Percentiles rank a stretch among this genome's conserved stretches.
phyloP scores from a whole-genome alignment of 164 flowering plant genomes.

The Paratinospora sagittata region DNA sequence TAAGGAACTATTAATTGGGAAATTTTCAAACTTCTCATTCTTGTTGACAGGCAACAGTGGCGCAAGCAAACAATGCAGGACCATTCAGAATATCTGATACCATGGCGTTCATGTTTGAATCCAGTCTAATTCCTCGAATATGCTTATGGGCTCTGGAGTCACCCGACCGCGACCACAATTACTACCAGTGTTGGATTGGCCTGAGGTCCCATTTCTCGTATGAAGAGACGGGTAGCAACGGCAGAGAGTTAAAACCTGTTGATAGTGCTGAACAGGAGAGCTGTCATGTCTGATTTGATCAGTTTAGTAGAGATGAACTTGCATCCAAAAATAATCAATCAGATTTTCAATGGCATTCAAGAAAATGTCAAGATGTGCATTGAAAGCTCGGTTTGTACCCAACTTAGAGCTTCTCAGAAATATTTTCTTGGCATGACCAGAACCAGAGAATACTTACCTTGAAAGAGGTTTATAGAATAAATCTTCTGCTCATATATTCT shows the following conservation, averaged over 20 bases:
- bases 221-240: conserved; percentile 14
- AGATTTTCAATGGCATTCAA: neutral
- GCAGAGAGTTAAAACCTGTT: neutral
- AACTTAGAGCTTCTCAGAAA: neutral
- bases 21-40: neutral
- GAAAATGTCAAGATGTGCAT: neutral
- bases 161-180: conserved; percentile 61
- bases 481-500: neutral
- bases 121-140: conserved; percentile 71
- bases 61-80: conserved; percentile 45
- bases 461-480: neutral
- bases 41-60: conserved; percentile 61
- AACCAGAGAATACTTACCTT: neutral
- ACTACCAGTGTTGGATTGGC: conserved; percentile 93
- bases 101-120: conserved; percentile 95
- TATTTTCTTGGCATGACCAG: neutral
- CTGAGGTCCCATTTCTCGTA: conserved; percentile 63
- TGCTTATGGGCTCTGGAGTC: conserved; percentile 89
- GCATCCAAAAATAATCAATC: neutral
- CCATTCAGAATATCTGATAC: conserved; percentile 61
- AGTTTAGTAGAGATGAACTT: neutral
- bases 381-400: neutral
- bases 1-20: neutral
- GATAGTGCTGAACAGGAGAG: neutral
- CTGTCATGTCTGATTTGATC: conserved; percentile 1